Evolutionary conservation across 345 rosid genomes (phyloP).

Genomic region (Kandelia obovata): DNA sequence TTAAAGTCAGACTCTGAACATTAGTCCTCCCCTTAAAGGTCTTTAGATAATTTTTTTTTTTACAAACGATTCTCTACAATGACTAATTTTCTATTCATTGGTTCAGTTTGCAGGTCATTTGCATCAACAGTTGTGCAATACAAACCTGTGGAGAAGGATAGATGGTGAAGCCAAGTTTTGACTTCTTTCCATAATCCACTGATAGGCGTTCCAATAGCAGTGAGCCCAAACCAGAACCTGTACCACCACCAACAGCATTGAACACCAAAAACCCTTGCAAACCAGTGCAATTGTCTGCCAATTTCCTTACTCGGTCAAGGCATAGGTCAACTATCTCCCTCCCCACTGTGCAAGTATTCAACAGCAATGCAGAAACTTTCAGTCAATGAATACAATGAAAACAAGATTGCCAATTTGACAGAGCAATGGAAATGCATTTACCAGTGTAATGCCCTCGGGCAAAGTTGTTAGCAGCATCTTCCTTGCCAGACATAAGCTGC

Average conservation of each 20-base stretch:
- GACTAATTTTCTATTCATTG: no score
- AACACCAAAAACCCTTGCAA: conserved; percentile 2
- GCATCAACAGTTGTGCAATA: neutral
- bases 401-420: conserved; percentile 7
- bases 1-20: neutral
- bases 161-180: neutral
- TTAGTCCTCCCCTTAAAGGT: no score
- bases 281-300: conserved; percentile 1
- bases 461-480: conserved; percentile 90
- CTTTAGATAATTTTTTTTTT: no score
- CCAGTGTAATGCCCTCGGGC: conserved; percentile 93
- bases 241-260: conserved; percentile 4
- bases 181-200: conserved; percentile 4
- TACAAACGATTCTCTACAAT: no score
- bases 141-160: conserved; percentile 40
- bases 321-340: neutral
- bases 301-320: neutral
- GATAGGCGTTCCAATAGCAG: conserved; percentile 1
- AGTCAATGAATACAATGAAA: neutral
- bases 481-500: conserved; percentile 90
- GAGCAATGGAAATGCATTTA: conserved; percentile 3
- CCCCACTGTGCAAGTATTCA: conserved; percentile 18
- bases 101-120: neutral
- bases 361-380: neutral
- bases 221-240: conserved; percentile 1